These are phyloP conservation scores for Cryptococcus sp. DNA, from an alignment of 1,284 basidiomycete species.

Conservation along the genomic window DNA sequence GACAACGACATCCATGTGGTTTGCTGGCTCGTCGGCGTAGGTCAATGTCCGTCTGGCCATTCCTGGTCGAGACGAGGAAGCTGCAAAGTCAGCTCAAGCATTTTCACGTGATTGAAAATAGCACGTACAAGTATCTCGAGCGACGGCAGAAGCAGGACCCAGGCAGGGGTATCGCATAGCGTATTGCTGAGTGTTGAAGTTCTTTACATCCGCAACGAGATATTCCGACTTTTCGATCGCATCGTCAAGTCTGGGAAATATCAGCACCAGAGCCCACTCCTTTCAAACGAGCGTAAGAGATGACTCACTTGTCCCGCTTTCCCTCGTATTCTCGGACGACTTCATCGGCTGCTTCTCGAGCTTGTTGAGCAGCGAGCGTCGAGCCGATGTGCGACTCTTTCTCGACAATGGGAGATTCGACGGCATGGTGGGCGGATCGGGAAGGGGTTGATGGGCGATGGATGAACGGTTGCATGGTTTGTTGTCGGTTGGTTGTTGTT, in stretches of 20 bases:
- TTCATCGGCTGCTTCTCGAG: constrained; percentile 31
- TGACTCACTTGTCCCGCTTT: constrained; percentile 43
- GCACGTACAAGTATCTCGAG: constrained; percentile 16
- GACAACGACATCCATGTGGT: constrained; percentile 62
- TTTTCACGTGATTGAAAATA: too few species aligned
- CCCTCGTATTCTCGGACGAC: constrained; percentile 44
- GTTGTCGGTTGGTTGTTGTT: too few species aligned
- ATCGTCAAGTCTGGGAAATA: constrained; percentile 57
- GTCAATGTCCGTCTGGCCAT: constrained; percentile 62
- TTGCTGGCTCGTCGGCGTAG: constrained; percentile 71
- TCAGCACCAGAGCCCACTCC: too few species aligned
- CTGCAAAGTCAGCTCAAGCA: too few species aligned
- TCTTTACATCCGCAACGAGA: constrained; percentile 65
- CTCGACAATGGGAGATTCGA: constrained; percentile 32
- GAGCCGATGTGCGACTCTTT: constrained; percentile 42
- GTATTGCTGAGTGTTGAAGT: constrained; percentile 82
- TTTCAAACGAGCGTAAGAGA: constrained; percentile 4
- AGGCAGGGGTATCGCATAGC: constrained; percentile 70
- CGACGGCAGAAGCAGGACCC: constrained; percentile 8
- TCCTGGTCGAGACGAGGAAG: constrained; percentile 16
- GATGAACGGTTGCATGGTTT: constrained; percentile 41
- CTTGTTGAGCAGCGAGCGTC: constrained; percentile 24
- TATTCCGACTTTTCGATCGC: constrained; percentile 67
- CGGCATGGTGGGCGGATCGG: constrained; percentile 11
- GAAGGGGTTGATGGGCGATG: constrained; percentile 16